Base-by-base conservation (phyloP, 1,284 basidiomycete genomes). In the Dichomitus squalens region DNA sequence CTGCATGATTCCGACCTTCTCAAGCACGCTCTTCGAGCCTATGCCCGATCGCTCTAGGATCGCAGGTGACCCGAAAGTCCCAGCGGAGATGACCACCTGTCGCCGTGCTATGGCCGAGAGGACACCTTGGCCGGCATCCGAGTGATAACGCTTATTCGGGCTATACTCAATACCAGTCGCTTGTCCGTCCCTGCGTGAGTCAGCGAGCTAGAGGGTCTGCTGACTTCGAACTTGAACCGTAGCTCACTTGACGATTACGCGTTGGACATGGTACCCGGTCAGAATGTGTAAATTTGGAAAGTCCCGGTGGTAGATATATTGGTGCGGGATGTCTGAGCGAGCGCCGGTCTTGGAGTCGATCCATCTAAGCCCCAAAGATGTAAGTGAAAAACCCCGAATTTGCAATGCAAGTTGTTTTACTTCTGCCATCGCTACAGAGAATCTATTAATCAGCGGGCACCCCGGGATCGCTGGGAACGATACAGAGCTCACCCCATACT, bases 151-250 rank as follows among this genome's bases (percentile, higher is more conserved):
- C 1, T 52, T 64, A 47, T 80, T 81, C 55, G 76, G 67, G 7
- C 76, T 64, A 59, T 84, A 86, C 66, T 86, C 82, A 8, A 88
- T 77, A 0, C 86, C 85, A 2, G 79, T 75, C 3, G 85, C 85
- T 18, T 75, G 76, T 29, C 73, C 75, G 23, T 73, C 74, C 57
- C 85, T 87, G 57, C 3, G 49, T 12, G 18, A 33, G n/a, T 25
- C 2, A 6, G n/a, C 40, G 8, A 39, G 27, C 11, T 51, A 29
- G 21, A 23, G 8, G n/a, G 7, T 7, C 9, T 7, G 6, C 3
- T 7, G 0, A 20, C 4, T 31, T 18, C 1, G 1, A 7, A 4
- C 2, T 7, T 1, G 20, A 21, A 8, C 48, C 2, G 9, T n/a
- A 0, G 57, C 67, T 35, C 29, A 65, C 67, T 67, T 62, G 58